Evolutionary conservation across 2,329 filamentous ascomycete genomes (phyloP), one percentile per base, ranked within the genome.

Genomic region (Botrytis medusae): DNA sequence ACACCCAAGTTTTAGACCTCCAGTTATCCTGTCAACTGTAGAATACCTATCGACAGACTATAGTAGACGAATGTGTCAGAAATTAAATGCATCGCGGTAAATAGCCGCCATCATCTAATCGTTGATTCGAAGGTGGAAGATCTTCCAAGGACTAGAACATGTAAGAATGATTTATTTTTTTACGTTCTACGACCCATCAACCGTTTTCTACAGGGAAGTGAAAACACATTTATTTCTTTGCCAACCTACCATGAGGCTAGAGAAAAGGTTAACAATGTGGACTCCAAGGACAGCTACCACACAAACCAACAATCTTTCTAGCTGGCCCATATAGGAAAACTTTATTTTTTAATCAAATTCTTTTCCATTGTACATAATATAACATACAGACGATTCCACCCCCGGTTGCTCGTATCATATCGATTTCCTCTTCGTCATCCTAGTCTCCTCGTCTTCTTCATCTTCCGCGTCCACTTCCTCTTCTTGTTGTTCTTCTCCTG

Each of bases 101-200:
- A 62, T 71, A 71, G 69, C 69, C 69, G 69, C 69, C 42, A 32
- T 14, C n/a, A 71, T 63, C 34, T 29, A 62, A 37, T 48, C 32
- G 25, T 37, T 46, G 54, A 48, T 61, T 34, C 29, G 69, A 46
- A 61, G 42, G 7, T 29, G 12, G 40, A 70, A 48, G 68, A 70
- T 46, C 69, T 63, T 54, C 51, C n/a, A 40, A 25, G 34, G 64
- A 68, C 64, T 42, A 42, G 25, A 54, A 37, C 46, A 51, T 67
- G 64, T 34, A 54, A 46, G 68, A 70, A 59, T 69, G 34, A 69
- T n/a, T 32, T 29, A 7, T 57, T 42, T 37, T 37, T 54, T 29
- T 57, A 4, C n/a, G 16, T 57, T 57, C 51, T 29, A 29, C 51
- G 51, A 51, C 18, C 59, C 29, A 34, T 34, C 29, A 44, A n/a